A percentile compares a stretch with the other conserved stretches of the same genome.
phyloP scores from a whole-genome alignment of 1,139 yeast species.

The Hyphopichia fennica region DNA sequence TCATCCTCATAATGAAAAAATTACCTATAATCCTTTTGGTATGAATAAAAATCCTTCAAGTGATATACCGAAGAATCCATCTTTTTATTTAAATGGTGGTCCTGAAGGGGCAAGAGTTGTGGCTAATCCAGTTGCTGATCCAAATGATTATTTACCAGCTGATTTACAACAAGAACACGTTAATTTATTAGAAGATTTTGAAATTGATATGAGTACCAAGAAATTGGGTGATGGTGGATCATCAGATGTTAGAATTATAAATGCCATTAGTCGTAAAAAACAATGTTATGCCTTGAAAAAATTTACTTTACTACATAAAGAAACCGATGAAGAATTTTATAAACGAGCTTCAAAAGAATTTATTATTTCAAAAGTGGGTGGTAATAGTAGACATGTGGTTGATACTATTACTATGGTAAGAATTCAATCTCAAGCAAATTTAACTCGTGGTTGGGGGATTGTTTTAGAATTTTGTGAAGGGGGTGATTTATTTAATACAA shows the following conservation, averaged over 20 bases:
- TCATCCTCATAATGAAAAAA: constrained; percentile 28
- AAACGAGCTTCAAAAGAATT: constrained; percentile 63
- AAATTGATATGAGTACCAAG: constrained; percentile 47
- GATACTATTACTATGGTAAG: constrained; percentile 55
- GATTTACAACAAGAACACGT: constrained; percentile 52
- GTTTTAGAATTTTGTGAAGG: constrained; percentile 65
- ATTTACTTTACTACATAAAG: constrained; percentile 59
- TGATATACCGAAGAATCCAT: constrained; percentile 38
- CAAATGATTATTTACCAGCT: constrained; percentile 62
- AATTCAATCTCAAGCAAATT: constrained; percentile 53
- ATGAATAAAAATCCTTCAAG: constrained; percentile 36
- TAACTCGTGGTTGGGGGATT: constrained; percentile 77
- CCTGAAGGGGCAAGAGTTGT: constrained; percentile 45
- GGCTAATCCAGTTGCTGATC: constrained; percentile 66
- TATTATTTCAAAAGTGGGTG: constrained; percentile 54
- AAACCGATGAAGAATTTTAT: constrained; percentile 66
- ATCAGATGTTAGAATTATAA: constrained; percentile 59
- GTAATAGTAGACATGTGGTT: constrained; percentile 57
- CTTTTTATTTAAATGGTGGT: constrained; percentile 42
- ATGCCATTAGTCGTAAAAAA: constrained; percentile 41
- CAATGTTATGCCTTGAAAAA: constrained; percentile 59
- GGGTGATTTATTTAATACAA: constrained; percentile 48
- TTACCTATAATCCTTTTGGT: constrained; percentile 49
- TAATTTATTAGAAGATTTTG: constrained; percentile 58
- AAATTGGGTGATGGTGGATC: constrained; percentile 75